These are phyloP conservation scores for Macrolepiota fuliginosa DNA, from an alignment of 768 basidiomycete species.

Conservation along the genomic window DNA sequence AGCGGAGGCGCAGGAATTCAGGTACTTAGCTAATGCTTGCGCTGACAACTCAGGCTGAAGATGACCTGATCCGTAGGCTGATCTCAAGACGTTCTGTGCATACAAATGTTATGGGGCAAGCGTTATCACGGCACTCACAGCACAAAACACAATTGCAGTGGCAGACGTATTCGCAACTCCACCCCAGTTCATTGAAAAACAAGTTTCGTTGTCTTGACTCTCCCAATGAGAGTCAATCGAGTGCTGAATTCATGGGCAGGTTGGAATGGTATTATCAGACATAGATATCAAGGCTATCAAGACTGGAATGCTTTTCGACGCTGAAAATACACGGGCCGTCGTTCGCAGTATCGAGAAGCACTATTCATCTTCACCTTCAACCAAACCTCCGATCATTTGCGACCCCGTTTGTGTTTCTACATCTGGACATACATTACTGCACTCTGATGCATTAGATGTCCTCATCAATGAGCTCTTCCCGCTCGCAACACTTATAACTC, in stretches of 20 bases:
- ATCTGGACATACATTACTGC: slow-evolving; percentile 77
- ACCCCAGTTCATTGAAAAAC: slow-evolving; percentile 68
- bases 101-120: slow-evolving; percentile 78
- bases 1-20: slow-evolving; percentile 91
- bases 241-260: not conserved
- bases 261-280: slow-evolving; percentile 54
- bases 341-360: slow-evolving; percentile 49
- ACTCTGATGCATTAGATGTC: slow-evolving; percentile 58
- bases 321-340: slow-evolving; percentile 41
- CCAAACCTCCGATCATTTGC: slow-evolving; percentile 59
- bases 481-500: slow-evolving; percentile 71
- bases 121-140: slow-evolving; percentile 82
- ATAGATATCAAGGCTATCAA: slow-evolving; percentile 74
- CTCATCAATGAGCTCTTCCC: slow-evolving; percentile 69
- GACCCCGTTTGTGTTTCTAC: slow-evolving; percentile 94
- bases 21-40: slow-evolving; percentile 30
- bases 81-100: slow-evolving; percentile 82
- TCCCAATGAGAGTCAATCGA: not conserved
- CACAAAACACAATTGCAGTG: slow-evolving; percentile 88
- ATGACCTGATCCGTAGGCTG: slow-evolving; percentile 53
- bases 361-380: slow-evolving; percentile 4
- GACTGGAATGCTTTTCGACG: slow-evolving; percentile 84
- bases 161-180: slow-evolving; percentile 69
- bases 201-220: slow-evolving; percentile 43
- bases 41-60: not conserved